These are phyloP conservation scores for Yarrowia porcina DNA, from an alignment of 805 yeast genomes.

Conservation along the genomic window DNA sequence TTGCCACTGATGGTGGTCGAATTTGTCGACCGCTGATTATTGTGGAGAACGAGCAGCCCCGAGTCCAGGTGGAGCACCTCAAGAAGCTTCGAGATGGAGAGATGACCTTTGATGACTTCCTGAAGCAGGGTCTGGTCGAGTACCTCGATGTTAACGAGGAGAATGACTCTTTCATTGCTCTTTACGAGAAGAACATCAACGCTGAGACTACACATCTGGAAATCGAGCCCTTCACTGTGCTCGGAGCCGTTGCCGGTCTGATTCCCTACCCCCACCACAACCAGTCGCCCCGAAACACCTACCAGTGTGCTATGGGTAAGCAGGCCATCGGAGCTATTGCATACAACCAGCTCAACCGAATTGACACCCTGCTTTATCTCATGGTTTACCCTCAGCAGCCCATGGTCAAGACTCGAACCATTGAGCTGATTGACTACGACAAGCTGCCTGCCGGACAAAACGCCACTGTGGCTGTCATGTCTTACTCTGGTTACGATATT, in stretches of 20 bases:
- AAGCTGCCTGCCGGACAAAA: constrained; percentile 98
- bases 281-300: constrained; percentile 88
- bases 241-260: constrained; percentile 90
- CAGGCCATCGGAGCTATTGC: constrained; percentile 99
- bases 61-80: constrained; percentile 71
- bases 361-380: constrained; percentile 86
- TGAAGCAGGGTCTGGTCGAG: constrained; percentile 82
- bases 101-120: constrained; percentile 87
- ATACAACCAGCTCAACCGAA: constrained; percentile 91
- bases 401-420: constrained; percentile 96
- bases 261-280: constrained; percentile 92
- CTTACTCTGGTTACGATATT: constrained; percentile 97
- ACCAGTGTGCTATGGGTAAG: constrained; percentile 96
- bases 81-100: constrained; percentile 58
- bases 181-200: constrained; percentile 68
- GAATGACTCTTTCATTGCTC: constrained; percentile 87
- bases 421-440: constrained; percentile 91
- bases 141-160: constrained; percentile 97
- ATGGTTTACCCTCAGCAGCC: constrained; percentile 99
- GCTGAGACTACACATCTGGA: constrained; percentile 79
- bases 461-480: constrained; percentile 98
- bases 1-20: constrained; percentile 98
- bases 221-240: constrained; percentile 88
- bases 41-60: constrained; percentile 67
- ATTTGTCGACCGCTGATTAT: constrained; percentile 95